Conservation (phyloP, 2,329 filamentous ascomycete species). For the Fusarium sp. region DNA sequence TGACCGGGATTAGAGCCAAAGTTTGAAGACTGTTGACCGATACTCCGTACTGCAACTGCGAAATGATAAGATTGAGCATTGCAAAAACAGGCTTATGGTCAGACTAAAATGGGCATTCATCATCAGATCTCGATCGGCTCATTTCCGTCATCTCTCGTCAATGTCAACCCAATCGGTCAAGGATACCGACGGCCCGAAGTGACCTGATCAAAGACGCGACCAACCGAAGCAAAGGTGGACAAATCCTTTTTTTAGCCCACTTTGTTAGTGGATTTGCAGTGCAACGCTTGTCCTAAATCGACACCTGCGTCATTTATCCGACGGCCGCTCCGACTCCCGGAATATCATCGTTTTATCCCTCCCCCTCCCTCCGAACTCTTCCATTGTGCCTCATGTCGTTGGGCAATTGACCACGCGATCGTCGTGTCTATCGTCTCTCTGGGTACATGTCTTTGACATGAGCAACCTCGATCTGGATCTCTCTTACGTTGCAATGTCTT, state of each 20-base stretch:
- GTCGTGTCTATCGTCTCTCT: no score
- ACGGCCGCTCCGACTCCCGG: slow-evolving; percentile 43
- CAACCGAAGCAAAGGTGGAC: slow-evolving; percentile 37
- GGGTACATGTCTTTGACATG: no score
- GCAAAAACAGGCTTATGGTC: no score
- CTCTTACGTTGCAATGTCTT: no score
- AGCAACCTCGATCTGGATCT: not conserved
- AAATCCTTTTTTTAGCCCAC: slow-evolving; percentile 3
- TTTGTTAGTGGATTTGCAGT: not conserved
- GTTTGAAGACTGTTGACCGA: slow-evolving; percentile 7
- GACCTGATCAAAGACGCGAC: slow-evolving; percentile 30
- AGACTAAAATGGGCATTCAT: no score
- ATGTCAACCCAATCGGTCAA: slow-evolving; percentile 8
- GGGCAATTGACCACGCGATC: no score
- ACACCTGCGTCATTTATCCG: slow-evolving; percentile 41
- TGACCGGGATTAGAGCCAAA: slow-evolving; percentile 31
- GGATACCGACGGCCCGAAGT: slow-evolving; percentile 42
- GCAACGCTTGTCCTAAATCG: not conserved
- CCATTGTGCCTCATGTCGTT: no score
- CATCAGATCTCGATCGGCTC: not conserved
- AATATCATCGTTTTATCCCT: slow-evolving; percentile 38
- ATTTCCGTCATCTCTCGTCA: not conserved
- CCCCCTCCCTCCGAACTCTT: no score
- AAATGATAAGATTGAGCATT: not conserved
- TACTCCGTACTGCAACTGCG: not conserved